phyloP scores from a whole-genome alignment of 2,329 filamentous ascomycete species.

The Cadophora sp. region DNA sequence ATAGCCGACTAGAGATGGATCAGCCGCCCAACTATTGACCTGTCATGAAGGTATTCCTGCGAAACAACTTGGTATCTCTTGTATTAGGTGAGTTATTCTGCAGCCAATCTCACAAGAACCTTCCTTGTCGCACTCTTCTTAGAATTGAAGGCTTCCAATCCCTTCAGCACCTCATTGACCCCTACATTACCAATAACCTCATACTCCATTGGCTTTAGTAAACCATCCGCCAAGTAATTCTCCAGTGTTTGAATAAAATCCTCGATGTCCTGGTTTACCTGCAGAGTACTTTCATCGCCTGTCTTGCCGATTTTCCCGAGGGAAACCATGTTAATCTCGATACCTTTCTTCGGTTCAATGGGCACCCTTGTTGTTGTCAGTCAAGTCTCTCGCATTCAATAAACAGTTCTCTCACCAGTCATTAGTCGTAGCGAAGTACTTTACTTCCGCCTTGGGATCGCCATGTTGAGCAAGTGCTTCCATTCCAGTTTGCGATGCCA shows the following conservation, averaged over 20 bases:
- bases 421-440: constrained; percentile 47
- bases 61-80: too few relatives aligned
- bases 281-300: constrained; percentile 25
- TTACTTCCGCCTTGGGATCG: constrained; percentile 36
- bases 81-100: constrained; percentile 2
- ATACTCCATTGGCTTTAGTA: constrained; percentile 37
- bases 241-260: constrained; percentile 35
- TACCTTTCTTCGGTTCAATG: constrained; percentile 29
- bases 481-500: constrained; percentile 43
- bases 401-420: constrained; percentile 44
- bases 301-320: constrained; percentile 36
- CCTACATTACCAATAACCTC: constrained; percentile 33
- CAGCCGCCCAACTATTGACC: neutral
- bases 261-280: constrained; percentile 32
- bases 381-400: neutral
- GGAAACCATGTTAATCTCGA: constrained; percentile 30
- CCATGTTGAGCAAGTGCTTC: constrained; percentile 41
- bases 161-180: constrained; percentile 33
- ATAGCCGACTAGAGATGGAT: constrained; percentile 28
- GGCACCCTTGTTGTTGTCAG: constrained; percentile 27
- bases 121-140: constrained; percentile 35
- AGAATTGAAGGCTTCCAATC: constrained; percentile 29
- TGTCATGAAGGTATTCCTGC: neutral
- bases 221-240: constrained; percentile 27
- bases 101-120: constrained; percentile 33